Conservation (phyloP, 306 rosid species). For the Fragaria vesca region DNA sequence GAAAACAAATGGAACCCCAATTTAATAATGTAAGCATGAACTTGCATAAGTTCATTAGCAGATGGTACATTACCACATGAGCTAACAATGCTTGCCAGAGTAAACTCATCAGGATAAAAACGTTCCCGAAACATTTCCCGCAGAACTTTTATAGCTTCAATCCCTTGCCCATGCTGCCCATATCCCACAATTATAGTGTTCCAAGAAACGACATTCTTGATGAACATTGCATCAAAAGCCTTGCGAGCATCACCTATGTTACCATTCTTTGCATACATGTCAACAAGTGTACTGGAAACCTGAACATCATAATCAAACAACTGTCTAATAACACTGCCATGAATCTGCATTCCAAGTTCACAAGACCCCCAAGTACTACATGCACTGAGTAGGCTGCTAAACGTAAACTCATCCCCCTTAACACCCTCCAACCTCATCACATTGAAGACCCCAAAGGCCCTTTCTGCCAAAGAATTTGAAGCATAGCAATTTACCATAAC, state of each 20-base stretch:
- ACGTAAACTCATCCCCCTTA: slow-evolving; percentile 65
- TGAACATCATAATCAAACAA: slow-evolving; percentile 62
- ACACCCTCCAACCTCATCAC: slow-evolving; percentile 46
- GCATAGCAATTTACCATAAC: slow-evolving; percentile 69
- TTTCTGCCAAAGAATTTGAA: slow-evolving; percentile 39
- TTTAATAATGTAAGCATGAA: slow-evolving; percentile 52
- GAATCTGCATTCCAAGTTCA: slow-evolving; percentile 52
- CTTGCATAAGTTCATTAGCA: slow-evolving; percentile 46
- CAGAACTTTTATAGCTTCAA: slow-evolving; percentile 56
- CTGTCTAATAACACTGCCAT: slow-evolving; percentile 40
- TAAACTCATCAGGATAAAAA: slow-evolving; percentile 51
- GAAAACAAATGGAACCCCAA: slow-evolving; percentile 48
- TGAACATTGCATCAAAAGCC: slow-evolving; percentile 41
- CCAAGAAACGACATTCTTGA: slow-evolving; percentile 67
- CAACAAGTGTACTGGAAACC: slow-evolving; percentile 61
- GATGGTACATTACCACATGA: slow-evolving; percentile 59
- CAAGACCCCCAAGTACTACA: slow-evolving; percentile 32
- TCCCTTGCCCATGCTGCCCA: slow-evolving; percentile 50
- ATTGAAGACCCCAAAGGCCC: slow-evolving; percentile 44
- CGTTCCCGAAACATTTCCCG: slow-evolving; percentile 51
- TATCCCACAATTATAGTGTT: slow-evolving; percentile 63
- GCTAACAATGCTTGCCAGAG: slow-evolving; percentile 62
- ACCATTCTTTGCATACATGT: slow-evolving; percentile 56
- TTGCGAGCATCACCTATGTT: slow-evolving; percentile 40
- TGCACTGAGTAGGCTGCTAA: slow-evolving; percentile 53